Base-by-base conservation (phyloP, 1,284 basidiomycete species). In the Pseudomicrostroma phylloplanum region DNA sequence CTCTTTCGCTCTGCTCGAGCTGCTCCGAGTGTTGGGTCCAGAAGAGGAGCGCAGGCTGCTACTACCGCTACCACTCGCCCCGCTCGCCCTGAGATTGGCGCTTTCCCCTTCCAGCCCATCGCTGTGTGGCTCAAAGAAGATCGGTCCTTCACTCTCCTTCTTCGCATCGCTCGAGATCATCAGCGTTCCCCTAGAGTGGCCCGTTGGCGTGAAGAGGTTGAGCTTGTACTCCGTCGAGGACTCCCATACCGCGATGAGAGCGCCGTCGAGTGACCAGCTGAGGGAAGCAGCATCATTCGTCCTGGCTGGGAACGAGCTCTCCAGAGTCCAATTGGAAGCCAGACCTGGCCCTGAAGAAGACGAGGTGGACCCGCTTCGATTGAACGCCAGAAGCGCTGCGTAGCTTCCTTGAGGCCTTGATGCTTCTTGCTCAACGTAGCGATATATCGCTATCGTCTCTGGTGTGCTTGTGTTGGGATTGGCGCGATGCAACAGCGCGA, bases 201-300 rank as follows among this genome's bases (percentile, higher is more conserved):
- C 51, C 2, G 25, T 19, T 7, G 51, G 21, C 51, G 51, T 54
- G 21, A 23, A 54, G 51, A 54, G 19, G 51, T 54, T 19, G 17
- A 21, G 25, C 21, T 26, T 21, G 25, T 54, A 54, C 13, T 54
- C 51, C n/a, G 23, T 15, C 6, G 17, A 17, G 21, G 21, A 19
- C 51, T 54, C 51, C 51, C 51, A 54, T 4, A 54, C 51, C 51
- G 51, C 51, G 51, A 54, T 25, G 4, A 54, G 51, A 54, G 13
- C 23, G 21, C 15, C 51, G 13, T 54, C 51, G 13, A 19, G 51
- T 25, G 51, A 54, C 17, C 15, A 54, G 13, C 21, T 15, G 13
- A 54, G 25, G 15, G 21, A 19, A 19, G 51, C 51, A 25, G 51
- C 51, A 25, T 54, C 51, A 13, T 54, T 54, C 21, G 51, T 54